Conservation (phyloP, 1,284 basidiomycete species). For the Phenoliferia sp. region DNA sequence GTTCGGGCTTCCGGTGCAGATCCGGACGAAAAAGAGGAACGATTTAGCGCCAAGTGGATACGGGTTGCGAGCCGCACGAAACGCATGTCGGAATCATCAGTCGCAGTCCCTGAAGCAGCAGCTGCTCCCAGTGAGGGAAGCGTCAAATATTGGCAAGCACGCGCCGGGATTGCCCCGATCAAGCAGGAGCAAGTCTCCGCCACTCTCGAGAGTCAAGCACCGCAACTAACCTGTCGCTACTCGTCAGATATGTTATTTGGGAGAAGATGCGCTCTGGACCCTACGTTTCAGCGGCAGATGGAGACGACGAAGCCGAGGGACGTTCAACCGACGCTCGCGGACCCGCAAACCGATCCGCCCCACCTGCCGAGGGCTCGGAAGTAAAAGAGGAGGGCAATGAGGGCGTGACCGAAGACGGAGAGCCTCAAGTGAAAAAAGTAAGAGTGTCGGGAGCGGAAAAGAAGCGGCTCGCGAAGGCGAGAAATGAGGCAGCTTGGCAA, state of each 20-base stretch:
- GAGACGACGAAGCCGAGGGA: conserved; percentile 36
- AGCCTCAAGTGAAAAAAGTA: conserved; percentile 23
- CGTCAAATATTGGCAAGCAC: conserved; percentile 41
- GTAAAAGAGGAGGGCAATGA: conserved; percentile 47
- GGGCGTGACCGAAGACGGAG: not conserved
- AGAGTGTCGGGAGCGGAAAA: conserved; percentile 30
- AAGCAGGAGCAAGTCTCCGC: conserved; percentile 60
- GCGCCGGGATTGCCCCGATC: conserved; percentile 53
- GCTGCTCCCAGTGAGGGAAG: no score
- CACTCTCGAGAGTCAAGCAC: not conserved
- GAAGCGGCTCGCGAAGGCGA: conserved; percentile 21
- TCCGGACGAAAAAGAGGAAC: no score
- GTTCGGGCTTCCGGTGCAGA: no score
- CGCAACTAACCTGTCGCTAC: not conserved
- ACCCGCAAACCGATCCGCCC: conserved; percentile 38
- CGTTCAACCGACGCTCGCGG: conserved; percentile 22
- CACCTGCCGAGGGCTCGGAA: conserved; percentile 54
- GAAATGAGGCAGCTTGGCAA: conserved; percentile 23
- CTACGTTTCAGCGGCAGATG: conserved; percentile 4
- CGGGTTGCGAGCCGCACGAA: no score
- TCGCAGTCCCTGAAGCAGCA: no score
- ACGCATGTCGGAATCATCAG: no score
- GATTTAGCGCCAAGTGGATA: no score
- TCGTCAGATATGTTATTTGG: conserved; percentile 57
- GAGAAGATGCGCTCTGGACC: conserved; percentile 26